Base-by-base conservation (phyloP, 805 yeast genomes). In the Pichia membranifaciens region DNA sequence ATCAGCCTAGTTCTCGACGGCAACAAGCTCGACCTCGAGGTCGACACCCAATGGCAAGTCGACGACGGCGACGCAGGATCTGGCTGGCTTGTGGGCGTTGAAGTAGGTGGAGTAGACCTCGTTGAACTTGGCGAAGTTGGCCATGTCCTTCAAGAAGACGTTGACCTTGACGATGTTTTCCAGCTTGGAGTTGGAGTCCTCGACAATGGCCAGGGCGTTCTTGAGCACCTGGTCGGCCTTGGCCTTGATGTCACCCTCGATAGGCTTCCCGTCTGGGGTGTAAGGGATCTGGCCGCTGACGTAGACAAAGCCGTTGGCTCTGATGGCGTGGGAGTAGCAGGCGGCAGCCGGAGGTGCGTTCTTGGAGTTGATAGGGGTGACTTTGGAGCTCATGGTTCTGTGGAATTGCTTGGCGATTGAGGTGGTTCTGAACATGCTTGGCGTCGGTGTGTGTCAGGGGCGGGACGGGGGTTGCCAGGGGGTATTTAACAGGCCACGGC, bases 271-370 rank as follows among this genome's bases (percentile, higher is more conserved):
- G 7, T 84, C 87, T 36, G 90, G 76, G 34, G 91, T 88, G 74
- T 80, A 79, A 46, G 98, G 97, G 52, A 93, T 83, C 72, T 93
- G 99, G 47, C 99, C 99, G 45, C 96, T 87, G 49, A 93, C 88
- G 66, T 84, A 93, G 65, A 93, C 69, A 66, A 88, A 81, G 51
- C 96, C 88, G 67, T 87, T 87, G 58, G 82, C 95, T 71, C 86
- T 89, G 67, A 90, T 79, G 41, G 98, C 99, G 69, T 93, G 99
- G 25, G 96, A 87, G 69, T 91, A 91, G 13, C 96, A 81, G 34
- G 96, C 98, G 36, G 96, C 96, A 51, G 98, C 96, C 50, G 95
- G 89, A 56, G 99, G 98, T 33, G 98, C 96, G 56, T 72, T 73
- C 53, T 79, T 72, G 44, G 96, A 80, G 58, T 76, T 73, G 50